Evolutionary conservation across 2,329 filamentous ascomycete species (phyloP).

Genomic region (Penicillium sp.): DNA sequence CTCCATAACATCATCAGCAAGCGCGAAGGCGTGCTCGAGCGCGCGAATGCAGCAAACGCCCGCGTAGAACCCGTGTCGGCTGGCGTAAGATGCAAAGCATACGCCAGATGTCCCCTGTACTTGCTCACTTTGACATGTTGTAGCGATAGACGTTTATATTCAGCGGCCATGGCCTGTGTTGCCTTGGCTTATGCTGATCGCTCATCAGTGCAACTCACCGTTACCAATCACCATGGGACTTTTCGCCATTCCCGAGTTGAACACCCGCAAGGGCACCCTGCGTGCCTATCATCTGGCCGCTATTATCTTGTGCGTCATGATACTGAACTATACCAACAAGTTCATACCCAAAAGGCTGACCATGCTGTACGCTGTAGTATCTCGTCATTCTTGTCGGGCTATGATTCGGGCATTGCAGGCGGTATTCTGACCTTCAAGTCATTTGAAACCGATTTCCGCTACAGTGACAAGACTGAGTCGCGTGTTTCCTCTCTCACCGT

Average conservation of each 20-base stretch:
- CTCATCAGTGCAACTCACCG: background rate
- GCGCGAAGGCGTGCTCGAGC: slow-evolving; percentile 13
- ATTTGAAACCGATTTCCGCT: slow-evolving; percentile 41
- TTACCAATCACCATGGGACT: slow-evolving; percentile 15
- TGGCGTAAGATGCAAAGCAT: slow-evolving; percentile 9
- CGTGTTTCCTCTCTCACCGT: slow-evolving; percentile 46
- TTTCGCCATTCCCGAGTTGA: slow-evolving; percentile 19
- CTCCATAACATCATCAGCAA: slow-evolving; percentile 12
- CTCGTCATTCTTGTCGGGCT: slow-evolving; percentile 30
- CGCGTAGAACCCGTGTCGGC: slow-evolving; percentile 2
- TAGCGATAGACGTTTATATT: slow-evolving; percentile 8
- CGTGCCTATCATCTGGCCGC: slow-evolving; percentile 24
- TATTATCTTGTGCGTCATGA: slow-evolving; percentile 23
- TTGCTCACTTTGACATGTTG: slow-evolving; percentile 6
- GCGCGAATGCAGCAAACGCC: slow-evolving; percentile 3
- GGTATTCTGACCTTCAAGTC: slow-evolving; percentile 44
- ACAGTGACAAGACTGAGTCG: slow-evolving; percentile 35
- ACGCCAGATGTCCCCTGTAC: slow-evolving; percentile 14
- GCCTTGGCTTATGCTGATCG: slow-evolving; percentile 8
- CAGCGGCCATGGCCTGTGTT: slow-evolving; percentile 3
- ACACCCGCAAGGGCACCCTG: slow-evolving; percentile 19
- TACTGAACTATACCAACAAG: too few species aligned
- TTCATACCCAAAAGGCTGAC: too few species aligned
- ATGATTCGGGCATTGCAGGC: slow-evolving; percentile 34
- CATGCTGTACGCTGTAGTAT: too few species aligned